Evolutionary conservation across 179 eudicot genomes (phyloP).

Genomic region (Sideroxylon spinosum): DNA sequence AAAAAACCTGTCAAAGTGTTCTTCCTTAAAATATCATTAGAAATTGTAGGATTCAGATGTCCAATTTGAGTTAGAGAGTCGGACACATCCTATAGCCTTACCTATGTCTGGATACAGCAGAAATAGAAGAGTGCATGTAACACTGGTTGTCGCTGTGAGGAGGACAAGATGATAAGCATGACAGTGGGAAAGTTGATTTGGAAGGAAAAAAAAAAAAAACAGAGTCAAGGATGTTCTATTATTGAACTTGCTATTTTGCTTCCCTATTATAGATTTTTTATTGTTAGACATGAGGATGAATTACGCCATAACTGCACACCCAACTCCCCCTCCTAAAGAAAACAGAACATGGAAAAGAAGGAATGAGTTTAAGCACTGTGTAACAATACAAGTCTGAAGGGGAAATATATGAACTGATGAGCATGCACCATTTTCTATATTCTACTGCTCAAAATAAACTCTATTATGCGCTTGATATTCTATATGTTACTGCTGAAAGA

Average conservation of each 20-base stretch:
- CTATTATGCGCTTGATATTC: not conserved
- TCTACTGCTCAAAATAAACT: slow-evolving; percentile 9
- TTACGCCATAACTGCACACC: not conserved
- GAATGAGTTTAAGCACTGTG: not conserved
- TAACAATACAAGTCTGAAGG: not conserved
- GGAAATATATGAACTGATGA: not conserved
- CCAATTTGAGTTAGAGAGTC: no score
- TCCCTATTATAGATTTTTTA: not conserved
- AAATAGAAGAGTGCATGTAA: no score
- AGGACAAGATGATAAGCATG: not conserved
- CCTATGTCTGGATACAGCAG: no score
- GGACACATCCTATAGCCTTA: no score
- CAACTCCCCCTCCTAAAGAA: not conserved
- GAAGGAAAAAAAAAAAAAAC: not conserved
- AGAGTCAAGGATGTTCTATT: not conserved
- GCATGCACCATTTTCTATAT: not conserved
- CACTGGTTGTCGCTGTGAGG: not conserved
- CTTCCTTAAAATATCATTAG: no score
- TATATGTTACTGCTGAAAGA: not conserved
- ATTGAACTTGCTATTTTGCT: not conserved
- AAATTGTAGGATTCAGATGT: no score
- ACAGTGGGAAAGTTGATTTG: not conserved
- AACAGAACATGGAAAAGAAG: not conserved
- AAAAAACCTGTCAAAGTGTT: no score
- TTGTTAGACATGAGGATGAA: not conserved